Conservation (phyloP, 768 basidiomycete genomes). For the Leccinum olivaceopallidum region DNA sequence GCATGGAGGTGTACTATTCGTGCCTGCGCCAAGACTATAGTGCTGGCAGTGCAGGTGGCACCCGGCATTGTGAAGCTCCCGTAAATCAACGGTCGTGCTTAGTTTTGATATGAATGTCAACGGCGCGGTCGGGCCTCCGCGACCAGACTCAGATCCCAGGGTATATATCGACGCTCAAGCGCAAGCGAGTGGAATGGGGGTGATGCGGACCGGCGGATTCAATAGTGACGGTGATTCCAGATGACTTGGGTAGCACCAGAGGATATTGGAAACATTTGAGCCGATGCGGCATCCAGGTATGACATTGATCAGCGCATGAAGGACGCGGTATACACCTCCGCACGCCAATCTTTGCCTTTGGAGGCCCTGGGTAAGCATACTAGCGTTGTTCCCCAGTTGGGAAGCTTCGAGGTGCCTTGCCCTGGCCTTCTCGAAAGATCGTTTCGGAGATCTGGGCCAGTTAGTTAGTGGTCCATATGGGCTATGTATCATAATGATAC, state of each 20-base stretch:
- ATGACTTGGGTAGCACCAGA: background rate
- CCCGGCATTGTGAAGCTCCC: background rate
- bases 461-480: background rate
- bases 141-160: background rate
- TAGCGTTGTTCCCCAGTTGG: background rate
- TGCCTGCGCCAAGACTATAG: slow-evolving; percentile 12
- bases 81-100: background rate
- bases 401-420: slow-evolving; percentile 2
- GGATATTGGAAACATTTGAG: background rate
- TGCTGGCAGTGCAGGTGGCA: slow-evolving; percentile 11
- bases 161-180: background rate
- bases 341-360: slow-evolving; percentile 21
- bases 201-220: background rate
- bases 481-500: slow-evolving; percentile 1
- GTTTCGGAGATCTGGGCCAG: background rate
- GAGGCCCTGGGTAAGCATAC: slow-evolving; percentile 2
- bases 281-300: background rate
- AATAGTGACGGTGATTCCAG: background rate
- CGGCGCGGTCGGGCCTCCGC: background rate
- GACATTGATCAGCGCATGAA: slow-evolving; percentile 12
- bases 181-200: background rate
- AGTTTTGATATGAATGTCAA: background rate
- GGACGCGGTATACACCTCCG: background rate
- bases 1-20: slow-evolving; percentile 7
- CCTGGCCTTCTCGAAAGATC: slow-evolving; percentile 3